Evolutionary conservation across 352 stramenopile species (phyloP).

Genomic region (Lagenidium giganteum): DNA sequence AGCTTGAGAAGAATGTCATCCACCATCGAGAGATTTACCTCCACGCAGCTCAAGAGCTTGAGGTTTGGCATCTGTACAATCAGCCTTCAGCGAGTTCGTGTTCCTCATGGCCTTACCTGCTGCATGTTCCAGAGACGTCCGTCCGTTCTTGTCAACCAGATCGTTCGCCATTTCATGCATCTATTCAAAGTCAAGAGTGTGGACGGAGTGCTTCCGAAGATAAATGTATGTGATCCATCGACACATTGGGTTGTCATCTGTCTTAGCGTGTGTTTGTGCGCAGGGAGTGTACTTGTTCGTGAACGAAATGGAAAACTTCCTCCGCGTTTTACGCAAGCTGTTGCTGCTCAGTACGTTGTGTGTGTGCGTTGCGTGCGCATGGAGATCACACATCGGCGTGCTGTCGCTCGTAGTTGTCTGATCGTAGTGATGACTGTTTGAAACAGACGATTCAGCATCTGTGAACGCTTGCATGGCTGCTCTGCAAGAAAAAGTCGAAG

Average conservation of each 20-base stretch:
- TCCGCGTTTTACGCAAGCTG: constrained; percentile 48
- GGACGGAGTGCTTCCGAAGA: constrained; percentile 87
- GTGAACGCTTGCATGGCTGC: background rate
- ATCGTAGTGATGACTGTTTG: no score
- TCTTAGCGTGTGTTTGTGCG: background rate
- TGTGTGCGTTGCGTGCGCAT: no score
- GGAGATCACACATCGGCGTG: no score
- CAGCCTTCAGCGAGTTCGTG: background rate
- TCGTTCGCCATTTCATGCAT: constrained; percentile 84
- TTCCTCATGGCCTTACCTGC: constrained; percentile 1
- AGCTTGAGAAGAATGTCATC: constrained; percentile 80
- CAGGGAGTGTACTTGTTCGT: constrained; percentile 82
- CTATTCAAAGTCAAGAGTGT: constrained; percentile 83
- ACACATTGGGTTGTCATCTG: background rate
- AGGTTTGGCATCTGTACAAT: constrained; percentile 33
- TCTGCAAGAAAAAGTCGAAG: background rate
- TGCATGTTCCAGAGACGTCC: constrained; percentile 39
- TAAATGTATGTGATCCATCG: constrained; percentile 78
- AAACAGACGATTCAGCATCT: no score
- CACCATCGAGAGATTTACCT: constrained; percentile 77
- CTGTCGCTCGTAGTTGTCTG: no score
- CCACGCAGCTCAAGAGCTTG: constrained; percentile 66
- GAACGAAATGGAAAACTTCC: constrained; percentile 86
- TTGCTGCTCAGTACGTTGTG: constrained; percentile 73
- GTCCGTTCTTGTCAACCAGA: constrained; percentile 80